Evolutionary conservation across 2,329 filamentous ascomycete genomes (phyloP), one percentile per base, ranked within the genome.

Genomic region (Phoma sp.): DNA sequence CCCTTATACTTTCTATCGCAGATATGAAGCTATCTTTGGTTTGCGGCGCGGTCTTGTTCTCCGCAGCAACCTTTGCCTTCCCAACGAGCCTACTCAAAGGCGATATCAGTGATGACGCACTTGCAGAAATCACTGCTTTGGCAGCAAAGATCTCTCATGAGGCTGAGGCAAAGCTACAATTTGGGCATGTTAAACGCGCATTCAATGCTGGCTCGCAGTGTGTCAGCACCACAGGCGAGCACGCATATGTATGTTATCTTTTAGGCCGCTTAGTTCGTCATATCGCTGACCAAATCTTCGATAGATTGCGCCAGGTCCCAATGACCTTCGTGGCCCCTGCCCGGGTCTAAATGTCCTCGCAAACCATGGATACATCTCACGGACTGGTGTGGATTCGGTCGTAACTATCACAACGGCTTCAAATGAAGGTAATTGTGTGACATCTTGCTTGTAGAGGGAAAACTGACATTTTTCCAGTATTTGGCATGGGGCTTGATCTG

Each of bases 401-500:
- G 32, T 36, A n/a, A 22, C 22, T n/a, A 23, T 45, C 4, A 45
- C 42, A 5, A 45, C 42, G 24, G 42, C 42, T 11, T 45, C 42
- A 5, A 44, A 44, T 18, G 2, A 44, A 44, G 41, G 41, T 24
- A 44, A 18, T 18, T 44, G 30, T 14, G 27, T 14, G 14, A 13
- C 27, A 44, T 9, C 22, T 11, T 1, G 10, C 7, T 10, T 35
- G 27, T 18, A 42, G 18, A 25, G 29, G 29, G 5, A 33, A 5
- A 1, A 4, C 18, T 53, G 43, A 53, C 27, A 5, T 37, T 14
- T 27, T 23, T 9, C 4, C 13, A 54, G 70, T 72, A 9, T 69
- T 73, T 35, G 71, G 71, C 11, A 75, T 74, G 71, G 70, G 68
- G 13, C 33, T 55, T 4, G 71, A 74, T 35, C 58, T 75, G 18